A percentile compares a stretch with the other conserved stretches of the same genome.
Conservation (phyloP, 306 rosid genomes). For the Herpetospermum pedunculosum region DNA sequence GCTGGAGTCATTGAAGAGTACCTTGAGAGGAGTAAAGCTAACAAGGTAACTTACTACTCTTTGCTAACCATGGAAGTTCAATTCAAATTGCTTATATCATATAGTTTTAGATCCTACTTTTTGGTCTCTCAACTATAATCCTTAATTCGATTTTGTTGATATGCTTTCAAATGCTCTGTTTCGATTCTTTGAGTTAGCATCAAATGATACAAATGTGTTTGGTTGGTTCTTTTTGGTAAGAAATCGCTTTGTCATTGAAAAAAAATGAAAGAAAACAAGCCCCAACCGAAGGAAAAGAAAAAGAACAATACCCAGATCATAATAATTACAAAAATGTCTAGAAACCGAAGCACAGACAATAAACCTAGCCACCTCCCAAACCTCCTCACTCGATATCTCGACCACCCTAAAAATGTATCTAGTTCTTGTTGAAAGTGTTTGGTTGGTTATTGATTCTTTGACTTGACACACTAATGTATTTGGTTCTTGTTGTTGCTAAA, state of each 20-base stretch:
- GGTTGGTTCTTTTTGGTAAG: no score
- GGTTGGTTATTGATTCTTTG: not conserved
- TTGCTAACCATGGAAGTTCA: not conserved
- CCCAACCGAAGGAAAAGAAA: no score
- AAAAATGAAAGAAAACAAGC: no score
- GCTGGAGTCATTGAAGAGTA: constrained; percentile 80
- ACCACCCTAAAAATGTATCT: no score
- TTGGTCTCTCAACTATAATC: not conserved
- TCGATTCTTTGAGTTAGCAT: not conserved
- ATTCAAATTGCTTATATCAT: not conserved
- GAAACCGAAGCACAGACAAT: no score
- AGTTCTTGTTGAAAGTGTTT: no score
- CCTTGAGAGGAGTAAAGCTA: constrained; percentile 80
- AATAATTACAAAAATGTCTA: no score
- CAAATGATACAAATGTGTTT: not conserved
- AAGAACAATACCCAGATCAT: no score
- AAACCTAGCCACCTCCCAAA: no score
- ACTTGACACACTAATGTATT: not conserved
- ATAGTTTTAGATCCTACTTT: not conserved
- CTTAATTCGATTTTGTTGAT: not conserved
- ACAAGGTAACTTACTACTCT: constrained; percentile 47
- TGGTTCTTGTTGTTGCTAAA: not conserved
- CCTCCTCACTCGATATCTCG: no score
- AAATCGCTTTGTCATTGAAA: no score
- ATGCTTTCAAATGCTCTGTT: not conserved